These are phyloP conservation scores for Exophiala lecanii-corni DNA, from an alignment of 2,329 filamentous ascomycete species.

Conservation along the genomic window DNA sequence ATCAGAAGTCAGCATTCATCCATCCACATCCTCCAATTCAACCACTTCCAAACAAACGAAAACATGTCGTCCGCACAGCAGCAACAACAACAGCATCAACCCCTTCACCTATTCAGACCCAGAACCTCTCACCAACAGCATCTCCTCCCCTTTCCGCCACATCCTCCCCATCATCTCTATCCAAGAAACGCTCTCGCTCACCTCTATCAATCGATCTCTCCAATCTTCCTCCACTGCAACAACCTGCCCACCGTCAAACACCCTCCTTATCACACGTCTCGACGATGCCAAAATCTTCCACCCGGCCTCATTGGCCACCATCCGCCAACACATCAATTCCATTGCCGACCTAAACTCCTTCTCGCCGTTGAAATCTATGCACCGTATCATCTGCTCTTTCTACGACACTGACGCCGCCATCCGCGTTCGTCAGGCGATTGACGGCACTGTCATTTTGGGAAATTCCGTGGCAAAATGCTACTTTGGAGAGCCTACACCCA, in stretches of 20 bases:
- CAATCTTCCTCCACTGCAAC: slow-evolving; percentile 40
- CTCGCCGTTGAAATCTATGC: slow-evolving; percentile 47
- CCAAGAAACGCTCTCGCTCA: slow-evolving; percentile 24
- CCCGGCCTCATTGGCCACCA: slow-evolving; percentile 38
- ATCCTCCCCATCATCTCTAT: slow-evolving; percentile 29
- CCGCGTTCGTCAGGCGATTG: slow-evolving; percentile 40
- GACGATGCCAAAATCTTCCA: slow-evolving; percentile 44
- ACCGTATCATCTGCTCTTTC: slow-evolving; percentile 49
- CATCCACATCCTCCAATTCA: too few relatives aligned
- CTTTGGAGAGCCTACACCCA: slow-evolving; percentile 49
- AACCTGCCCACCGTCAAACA: slow-evolving; percentile 46
- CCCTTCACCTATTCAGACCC: slow-evolving; percentile 17
- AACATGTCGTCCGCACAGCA: too few relatives aligned
- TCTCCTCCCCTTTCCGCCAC: slow-evolving; percentile 28
- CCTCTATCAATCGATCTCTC: slow-evolving; percentile 44
- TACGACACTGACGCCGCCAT: slow-evolving; percentile 39
- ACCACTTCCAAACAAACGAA: too few relatives aligned
- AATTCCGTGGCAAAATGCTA: slow-evolving; percentile 42
- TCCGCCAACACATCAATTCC: slow-evolving; percentile 40
- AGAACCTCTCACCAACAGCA: slow-evolving; percentile 9
- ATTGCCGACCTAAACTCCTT: slow-evolving; percentile 46
- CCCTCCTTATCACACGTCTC: slow-evolving; percentile 48
- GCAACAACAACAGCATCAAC: too few relatives aligned
- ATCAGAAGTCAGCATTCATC: too few relatives aligned
- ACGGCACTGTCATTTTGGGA: slow-evolving; percentile 34